Evolutionary conservation across 2,329 filamentous ascomycete genomes (phyloP).

Genomic region (Hypomyces rosellus): DNA sequence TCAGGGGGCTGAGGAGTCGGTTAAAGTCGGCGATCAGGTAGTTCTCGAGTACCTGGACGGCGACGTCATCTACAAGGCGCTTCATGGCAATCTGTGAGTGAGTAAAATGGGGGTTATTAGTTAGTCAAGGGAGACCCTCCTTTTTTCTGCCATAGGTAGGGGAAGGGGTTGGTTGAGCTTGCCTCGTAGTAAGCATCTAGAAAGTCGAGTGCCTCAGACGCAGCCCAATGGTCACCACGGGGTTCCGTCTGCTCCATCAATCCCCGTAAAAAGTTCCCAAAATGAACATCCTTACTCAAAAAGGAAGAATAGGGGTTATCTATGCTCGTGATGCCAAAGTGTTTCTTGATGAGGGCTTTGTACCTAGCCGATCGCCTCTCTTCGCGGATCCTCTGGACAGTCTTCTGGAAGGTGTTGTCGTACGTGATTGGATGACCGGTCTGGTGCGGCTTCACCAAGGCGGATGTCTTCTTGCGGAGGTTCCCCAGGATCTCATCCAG

Average conservation of each 20-base stretch:
- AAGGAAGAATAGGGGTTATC: background rate
- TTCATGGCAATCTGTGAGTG: constrained; percentile 15
- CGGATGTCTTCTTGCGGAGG: constrained; percentile 34
- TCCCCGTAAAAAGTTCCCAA: background rate
- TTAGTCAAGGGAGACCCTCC: background rate
- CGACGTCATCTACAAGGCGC: constrained; percentile 18
- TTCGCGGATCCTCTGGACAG: constrained; percentile 24
- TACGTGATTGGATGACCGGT: constrained; percentile 47
- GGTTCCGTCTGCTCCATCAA: constrained; percentile 1
- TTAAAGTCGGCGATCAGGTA: constrained; percentile 15
- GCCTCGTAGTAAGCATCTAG: constrained; percentile 38
- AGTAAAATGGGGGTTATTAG: too few species aligned
- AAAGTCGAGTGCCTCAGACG: constrained; percentile 29
- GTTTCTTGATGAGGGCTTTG: background rate
- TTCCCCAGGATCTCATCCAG: constrained; percentile 15
- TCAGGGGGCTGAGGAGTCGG: constrained; percentile 14
- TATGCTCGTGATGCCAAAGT: background rate
- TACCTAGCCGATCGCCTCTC: constrained; percentile 3
- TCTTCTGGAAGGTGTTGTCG: constrained; percentile 40
- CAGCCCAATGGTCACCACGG: constrained; percentile 25
- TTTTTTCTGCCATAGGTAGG: too few species aligned
- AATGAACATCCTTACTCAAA: background rate
- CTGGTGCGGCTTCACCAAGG: constrained; percentile 39
- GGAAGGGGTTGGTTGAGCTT: background rate
- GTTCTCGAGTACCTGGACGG: constrained; percentile 20